Conservation (phyloP, 305 asterid genomes). For the Andrographis paniculata region DNA sequence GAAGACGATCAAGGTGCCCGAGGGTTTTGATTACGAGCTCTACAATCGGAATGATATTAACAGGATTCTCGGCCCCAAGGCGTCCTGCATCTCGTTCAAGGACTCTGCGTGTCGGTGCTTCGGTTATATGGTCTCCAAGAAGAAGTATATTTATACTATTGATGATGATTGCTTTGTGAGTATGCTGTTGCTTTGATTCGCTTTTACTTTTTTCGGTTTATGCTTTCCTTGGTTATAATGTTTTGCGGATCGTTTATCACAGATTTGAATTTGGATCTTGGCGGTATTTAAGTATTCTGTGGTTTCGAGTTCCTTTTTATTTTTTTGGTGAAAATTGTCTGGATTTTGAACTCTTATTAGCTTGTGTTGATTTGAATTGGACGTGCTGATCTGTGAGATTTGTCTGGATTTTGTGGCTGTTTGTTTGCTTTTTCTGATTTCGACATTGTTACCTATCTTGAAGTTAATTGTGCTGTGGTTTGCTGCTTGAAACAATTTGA, state of each 20-base stretch:
- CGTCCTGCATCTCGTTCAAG: constrained; percentile 37
- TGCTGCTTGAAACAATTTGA: too few relatives aligned
- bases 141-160: constrained; percentile 34
- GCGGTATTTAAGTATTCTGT: too few relatives aligned
- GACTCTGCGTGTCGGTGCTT: constrained; percentile 39
- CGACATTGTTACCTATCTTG: too few relatives aligned
- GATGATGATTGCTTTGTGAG: constrained; percentile 42
- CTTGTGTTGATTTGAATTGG: neutral
- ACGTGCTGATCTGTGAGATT: too few relatives aligned
- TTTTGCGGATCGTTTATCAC: neutral
- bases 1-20: constrained; percentile 23
- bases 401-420: too few relatives aligned
- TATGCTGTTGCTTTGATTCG: neutral
- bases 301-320: too few relatives aligned
- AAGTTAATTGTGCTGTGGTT: too few relatives aligned
- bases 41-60: constrained; percentile 37
- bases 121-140: constrained; percentile 36
- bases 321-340: too few relatives aligned
- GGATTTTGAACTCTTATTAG: too few relatives aligned
- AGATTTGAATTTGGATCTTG: constrained; percentile 9
- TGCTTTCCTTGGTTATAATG: neutral
- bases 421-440: too few relatives aligned
- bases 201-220: neutral
- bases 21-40: constrained; percentile 33
- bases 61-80: constrained; percentile 34